Evolutionary conservation across 2,329 filamentous ascomycete species (phyloP).

Genomic region (Penicillium freii): DNA sequence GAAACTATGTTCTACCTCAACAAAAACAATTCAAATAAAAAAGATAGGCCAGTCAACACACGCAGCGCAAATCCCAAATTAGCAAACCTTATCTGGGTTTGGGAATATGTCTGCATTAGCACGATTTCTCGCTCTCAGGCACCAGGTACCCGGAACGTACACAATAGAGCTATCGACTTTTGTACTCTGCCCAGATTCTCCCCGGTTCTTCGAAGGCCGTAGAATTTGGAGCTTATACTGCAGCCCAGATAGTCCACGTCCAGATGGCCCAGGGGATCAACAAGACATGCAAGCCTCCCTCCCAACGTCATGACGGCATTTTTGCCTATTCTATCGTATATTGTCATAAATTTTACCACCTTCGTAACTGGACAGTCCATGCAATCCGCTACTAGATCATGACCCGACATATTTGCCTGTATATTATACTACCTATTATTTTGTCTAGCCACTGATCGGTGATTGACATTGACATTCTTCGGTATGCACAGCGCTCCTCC

Average conservation of each 20-base stretch:
- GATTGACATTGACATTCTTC: conserved; percentile 5
- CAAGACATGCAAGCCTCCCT: conserved; percentile 16
- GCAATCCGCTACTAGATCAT: conserved; percentile 12
- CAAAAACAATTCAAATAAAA: not conserved
- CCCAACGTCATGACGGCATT: not conserved
- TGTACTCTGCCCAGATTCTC: conserved; percentile 15
- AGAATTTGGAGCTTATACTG: not conserved
- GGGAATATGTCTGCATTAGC: conserved; percentile 13
- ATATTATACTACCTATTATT: conserved; percentile 1
- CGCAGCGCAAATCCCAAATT: not conserved
- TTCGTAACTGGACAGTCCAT: not conserved
- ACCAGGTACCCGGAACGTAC: conserved; percentile 11
- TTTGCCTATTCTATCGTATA: not conserved
- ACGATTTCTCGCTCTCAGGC: not conserved
- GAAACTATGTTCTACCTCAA: not conserved
- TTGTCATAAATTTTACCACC: not conserved
- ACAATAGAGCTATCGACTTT: conserved; percentile 15
- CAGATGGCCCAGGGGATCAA: not conserved
- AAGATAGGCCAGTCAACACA: not conserved
- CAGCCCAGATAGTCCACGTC: not conserved
- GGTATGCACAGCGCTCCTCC: not conserved
- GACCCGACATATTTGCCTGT: conserved; percentile 7
- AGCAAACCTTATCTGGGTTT: conserved; percentile 12
- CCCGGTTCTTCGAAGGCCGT: not conserved
- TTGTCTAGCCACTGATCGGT: not conserved